Conservation (phyloP, 2,329 filamentous ascomycete species). For the Trichophyton rubrum region DNA sequence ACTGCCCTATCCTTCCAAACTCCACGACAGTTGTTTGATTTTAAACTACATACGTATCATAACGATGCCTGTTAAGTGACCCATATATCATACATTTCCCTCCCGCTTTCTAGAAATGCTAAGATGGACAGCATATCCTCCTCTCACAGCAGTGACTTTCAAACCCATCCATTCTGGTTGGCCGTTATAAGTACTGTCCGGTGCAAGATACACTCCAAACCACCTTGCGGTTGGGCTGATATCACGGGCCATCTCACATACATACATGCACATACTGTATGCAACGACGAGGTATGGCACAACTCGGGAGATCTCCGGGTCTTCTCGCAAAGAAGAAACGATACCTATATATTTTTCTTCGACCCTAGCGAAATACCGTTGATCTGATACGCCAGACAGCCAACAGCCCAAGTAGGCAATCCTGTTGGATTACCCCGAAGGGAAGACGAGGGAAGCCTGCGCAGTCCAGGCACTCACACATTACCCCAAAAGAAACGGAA, state of each 20-base stretch:
- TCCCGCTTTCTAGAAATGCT: neutral
- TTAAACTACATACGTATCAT: neutral
- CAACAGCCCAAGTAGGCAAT: neutral
- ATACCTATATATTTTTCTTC: no score
- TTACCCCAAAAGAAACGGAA: neutral
- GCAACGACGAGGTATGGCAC: neutral
- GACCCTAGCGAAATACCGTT: neutral
- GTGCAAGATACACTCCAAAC: neutral
- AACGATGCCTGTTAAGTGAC: neutral
- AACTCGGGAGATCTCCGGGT: neutral
- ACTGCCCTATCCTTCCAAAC: no score
- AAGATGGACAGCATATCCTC: neutral
- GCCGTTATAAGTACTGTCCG: neutral
- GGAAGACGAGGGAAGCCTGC: neutral
- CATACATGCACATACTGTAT: neutral
- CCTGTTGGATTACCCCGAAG: neutral
- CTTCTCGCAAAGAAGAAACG: neutral
- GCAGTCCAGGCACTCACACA: neutral
- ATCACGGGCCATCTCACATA: neutral
- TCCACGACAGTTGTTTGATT: no score
- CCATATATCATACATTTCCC: neutral
- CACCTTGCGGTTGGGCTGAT: neutral
- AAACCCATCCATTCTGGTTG: neutral
- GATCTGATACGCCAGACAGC: neutral
- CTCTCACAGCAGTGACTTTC: neutral